A percentile compares a stretch with the other conserved stretches of the same genome.
These are phyloP conservation scores for Stachybotrys chartarum DNA, from an alignment of 2,329 filamentous ascomycete genomes.

Conservation along the genomic window DNA sequence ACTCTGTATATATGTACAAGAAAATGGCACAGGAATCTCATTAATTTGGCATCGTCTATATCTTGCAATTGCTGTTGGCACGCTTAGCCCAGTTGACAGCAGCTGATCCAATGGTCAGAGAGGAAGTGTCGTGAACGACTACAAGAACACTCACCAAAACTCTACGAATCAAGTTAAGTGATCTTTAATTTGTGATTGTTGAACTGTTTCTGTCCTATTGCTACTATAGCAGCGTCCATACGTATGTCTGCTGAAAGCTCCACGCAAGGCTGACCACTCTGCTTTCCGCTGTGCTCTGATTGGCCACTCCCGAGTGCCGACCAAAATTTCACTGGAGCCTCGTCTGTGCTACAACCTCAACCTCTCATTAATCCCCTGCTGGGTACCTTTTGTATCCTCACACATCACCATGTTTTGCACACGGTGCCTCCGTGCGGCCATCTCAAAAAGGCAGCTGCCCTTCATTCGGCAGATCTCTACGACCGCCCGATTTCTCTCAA, in stretches of 20 bases:
- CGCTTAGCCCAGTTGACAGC: no score
- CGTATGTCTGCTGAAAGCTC: background rate
- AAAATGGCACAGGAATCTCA: background rate
- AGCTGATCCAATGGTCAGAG: no score
- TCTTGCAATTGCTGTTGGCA: background rate
- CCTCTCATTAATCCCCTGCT: no score
- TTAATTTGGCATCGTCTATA: background rate
- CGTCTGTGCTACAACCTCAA: background rate
- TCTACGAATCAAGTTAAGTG: no score
- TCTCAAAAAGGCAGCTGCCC: constrained; percentile 20
- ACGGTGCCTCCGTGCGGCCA: constrained; percentile 41
- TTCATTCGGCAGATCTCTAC: constrained; percentile 33
- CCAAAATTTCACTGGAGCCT: constrained; percentile 19
- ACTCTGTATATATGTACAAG: background rate
- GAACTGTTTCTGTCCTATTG: no score
- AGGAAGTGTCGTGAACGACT: no score
- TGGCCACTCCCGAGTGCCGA: constrained; percentile 9
- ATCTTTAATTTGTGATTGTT: no score
- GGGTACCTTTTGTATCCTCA: background rate
- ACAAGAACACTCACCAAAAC: no score
- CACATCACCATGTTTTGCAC: constrained; percentile 32
- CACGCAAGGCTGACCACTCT: constrained; percentile 2
- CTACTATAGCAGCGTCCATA: background rate
- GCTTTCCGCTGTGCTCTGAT: background rate
- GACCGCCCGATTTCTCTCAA: constrained; percentile 24